Base-by-base conservation (phyloP, 2,329 filamentous ascomycete species). In the Xylaria hypoxylon region DNA sequence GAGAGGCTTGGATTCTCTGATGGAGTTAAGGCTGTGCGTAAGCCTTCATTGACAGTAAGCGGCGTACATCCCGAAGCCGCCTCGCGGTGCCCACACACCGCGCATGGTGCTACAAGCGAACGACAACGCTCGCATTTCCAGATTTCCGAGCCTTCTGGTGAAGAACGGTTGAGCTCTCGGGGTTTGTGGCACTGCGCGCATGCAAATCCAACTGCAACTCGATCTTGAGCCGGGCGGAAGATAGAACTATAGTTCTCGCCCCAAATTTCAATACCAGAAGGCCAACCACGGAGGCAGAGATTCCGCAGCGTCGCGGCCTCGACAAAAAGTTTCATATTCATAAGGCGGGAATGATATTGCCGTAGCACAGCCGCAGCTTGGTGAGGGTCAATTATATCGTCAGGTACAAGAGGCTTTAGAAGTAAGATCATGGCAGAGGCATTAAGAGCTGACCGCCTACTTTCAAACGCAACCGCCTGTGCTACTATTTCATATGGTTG, bases 261-360 rank as follows among this genome's bases (percentile, higher is more conserved):
- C 85, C 86, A 89, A 57, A 75, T 78, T 1, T 82, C 79, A 19
- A 88, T 73, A 0, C 81, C 81, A 0, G 78, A 79, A 0, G 85
- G 85, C 86, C 86, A 88, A 22, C 85, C 86, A n/a, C 79, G 79
- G 13, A 87, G 80, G 72, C 86, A 89, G 8, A 90, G 76, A 56
- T 90, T 90, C 2, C 88, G 86, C 17, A 90, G 79, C 0, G 89
- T 80, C 0, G 88, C 81, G 0, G 88, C 88, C 72, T 90, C 86
- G 24, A 86, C 80, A 71, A 89, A 90, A 40, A 89, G 81, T 26
- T 82, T 80, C 83, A 90, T 86, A 58, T 79, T 80, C 80, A 85
- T 87, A 1, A 90, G 83, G 0, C 88, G 86, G 5, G 80, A 78
- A 71, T 90, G 87, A 59, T 90, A 86, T 65, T 89, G 86, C 8